Conservation (phyloP, 495 filamentous ascomycete genomes). For the Xylaria longipes region DNA sequence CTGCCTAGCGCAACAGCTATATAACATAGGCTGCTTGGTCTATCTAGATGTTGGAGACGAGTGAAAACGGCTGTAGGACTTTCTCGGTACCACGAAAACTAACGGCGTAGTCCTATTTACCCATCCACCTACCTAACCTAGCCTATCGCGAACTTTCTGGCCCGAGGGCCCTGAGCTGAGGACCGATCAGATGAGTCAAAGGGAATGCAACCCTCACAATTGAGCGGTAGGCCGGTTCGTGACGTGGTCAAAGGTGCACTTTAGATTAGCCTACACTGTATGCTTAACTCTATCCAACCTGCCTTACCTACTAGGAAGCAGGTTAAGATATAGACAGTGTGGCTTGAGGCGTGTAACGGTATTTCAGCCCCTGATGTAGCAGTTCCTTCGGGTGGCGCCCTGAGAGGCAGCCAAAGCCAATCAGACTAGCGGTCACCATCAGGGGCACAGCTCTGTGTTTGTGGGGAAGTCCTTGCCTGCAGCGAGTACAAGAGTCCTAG, state of each 20-base stretch:
- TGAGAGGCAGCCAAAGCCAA: constrained; percentile 5
- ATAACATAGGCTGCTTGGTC: not conserved
- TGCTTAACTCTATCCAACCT: not conserved
- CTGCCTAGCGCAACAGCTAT: not conserved
- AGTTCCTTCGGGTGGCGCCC: constrained; percentile 9
- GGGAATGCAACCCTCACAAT: constrained; percentile 15
- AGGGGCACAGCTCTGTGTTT: constrained; percentile 15
- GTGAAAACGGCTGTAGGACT: not conserved
- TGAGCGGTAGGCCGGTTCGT: not conserved
- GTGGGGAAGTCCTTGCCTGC: constrained; percentile 23
- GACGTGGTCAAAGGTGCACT: constrained; percentile 12
- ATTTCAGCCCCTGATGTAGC: constrained; percentile 1
- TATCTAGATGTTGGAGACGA: not conserved
- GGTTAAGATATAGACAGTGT: not conserved
- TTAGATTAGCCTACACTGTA: constrained; percentile 1
- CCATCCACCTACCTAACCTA: constrained; percentile 6
- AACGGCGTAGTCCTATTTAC: not conserved
- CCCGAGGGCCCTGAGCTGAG: not conserved
- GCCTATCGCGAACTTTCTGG: not conserved
- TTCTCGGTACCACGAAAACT: not conserved
- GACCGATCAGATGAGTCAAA: constrained; percentile 24
- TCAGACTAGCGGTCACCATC: constrained; percentile 12
- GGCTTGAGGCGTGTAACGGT: not conserved
- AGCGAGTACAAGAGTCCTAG: not conserved
- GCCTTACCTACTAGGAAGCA: not conserved